Base-by-base conservation (phyloP, 1,284 basidiomycete species). In the Moesziomyces sp. region DNA sequence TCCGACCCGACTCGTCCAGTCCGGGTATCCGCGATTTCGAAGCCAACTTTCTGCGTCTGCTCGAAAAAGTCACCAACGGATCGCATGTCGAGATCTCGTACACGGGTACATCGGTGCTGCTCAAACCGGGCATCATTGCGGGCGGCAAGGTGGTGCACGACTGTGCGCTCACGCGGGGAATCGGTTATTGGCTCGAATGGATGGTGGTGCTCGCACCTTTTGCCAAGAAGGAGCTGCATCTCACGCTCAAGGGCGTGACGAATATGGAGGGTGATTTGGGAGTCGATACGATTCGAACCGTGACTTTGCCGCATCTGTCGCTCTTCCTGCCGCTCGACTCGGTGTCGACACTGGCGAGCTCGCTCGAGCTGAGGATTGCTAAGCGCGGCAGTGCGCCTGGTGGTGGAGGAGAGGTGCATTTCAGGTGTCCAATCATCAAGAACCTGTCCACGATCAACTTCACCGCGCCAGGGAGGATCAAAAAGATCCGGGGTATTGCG, bases 11-110 rank as follows among this genome's bases (percentile, higher is more conserved):
- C 53, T 93, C 97, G 85, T 92, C 94, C 77, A 91, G 97, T 83
- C 96, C 97, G 40, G 97, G 97, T 85, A 86, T 99, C 28, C 87
- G 91, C 88, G 95, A 98, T 83, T 97, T 92, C 85, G 97, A 99
- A 86, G 90, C 97, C 56, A 96, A 92, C 79, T 88, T 98, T 33
- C 84, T 99, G 46, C 87, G 97, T 23, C 86, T 99, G 14, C 81
- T 99, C 26, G 96, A 99, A 84, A 94, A 94, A 82, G 86, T 93
- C 2, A 97, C 95, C 5, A 98, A 99, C 87, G 97, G 97, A 1
- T 93, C 93, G 8, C 86, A 93, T 26, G 93, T 99, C 69, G 97
- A 99, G 84, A 99, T 99, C 59, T 96, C 93, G 3, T 92, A 96
- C 19, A 99, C 97, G 14, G 82, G 82, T 77, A 84, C 82, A 0